Percentiles rank a stretch among this genome's conserved stretches.
Conservation (phyloP, 2,329 filamentous ascomycete species). For the Aspergillus sojae region DNA sequence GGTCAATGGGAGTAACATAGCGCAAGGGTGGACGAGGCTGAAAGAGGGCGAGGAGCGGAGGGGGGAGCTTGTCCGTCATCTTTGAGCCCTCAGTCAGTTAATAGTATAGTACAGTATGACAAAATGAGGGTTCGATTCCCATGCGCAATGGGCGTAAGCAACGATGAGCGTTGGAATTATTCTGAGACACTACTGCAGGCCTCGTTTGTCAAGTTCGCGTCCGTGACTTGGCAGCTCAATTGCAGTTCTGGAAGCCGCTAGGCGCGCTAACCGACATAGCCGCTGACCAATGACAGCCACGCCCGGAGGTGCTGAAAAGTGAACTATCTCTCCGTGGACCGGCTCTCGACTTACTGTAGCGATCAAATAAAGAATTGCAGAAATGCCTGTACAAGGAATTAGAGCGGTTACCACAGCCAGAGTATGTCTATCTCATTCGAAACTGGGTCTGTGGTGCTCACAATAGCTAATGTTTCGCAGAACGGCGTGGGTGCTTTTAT, state of each 20-base stretch:
- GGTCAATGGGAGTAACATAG: conserved; percentile 81
- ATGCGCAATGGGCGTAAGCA: not conserved
- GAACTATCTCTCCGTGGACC: conserved; percentile 10
- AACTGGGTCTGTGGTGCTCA: not conserved
- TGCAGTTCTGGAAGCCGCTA: conserved; percentile 16
- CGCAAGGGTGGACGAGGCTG: conserved; percentile 88
- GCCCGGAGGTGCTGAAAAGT: conserved; percentile 31
- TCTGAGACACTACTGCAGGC: not conserved
- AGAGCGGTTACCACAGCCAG: conserved; percentile 58
- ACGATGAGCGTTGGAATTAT: not conserved
- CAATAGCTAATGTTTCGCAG: conserved; percentile 50
- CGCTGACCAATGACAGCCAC: conserved; percentile 29
- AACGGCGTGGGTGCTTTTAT: conserved; percentile 98
- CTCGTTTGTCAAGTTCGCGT: conserved; percentile 25
- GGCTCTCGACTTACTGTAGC: conserved; percentile 1
- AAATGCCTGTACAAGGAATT: conserved; percentile 52
- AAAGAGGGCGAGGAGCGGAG: conserved; percentile 90
- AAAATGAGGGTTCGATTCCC: not conserved
- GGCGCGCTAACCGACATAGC: conserved; percentile 28
- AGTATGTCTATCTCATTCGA: conserved; percentile 43
- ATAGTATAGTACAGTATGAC: not conserved
- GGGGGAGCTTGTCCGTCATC: conserved; percentile 97
- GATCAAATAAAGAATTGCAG: conserved; percentile 16
- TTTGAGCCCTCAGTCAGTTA: conserved; percentile 27
- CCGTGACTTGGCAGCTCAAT: conserved; percentile 9